Evolutionary conservation across 345 rosid species (phyloP).

Genomic region (Citrus sp.): DNA sequence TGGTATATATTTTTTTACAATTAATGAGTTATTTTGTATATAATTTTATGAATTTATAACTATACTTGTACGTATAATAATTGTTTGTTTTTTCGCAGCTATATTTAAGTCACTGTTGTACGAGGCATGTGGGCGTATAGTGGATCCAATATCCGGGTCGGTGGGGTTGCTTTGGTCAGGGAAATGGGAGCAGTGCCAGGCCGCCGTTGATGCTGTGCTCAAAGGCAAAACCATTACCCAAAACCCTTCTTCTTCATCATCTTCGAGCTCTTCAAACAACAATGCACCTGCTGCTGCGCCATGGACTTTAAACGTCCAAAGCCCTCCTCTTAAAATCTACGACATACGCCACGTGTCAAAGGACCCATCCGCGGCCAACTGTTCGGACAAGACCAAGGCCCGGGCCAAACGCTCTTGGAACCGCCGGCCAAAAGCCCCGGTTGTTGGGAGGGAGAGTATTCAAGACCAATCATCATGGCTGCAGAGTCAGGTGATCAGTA

Average conservation of each 20-base stretch:
- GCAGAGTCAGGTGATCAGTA: slow-evolving; percentile 1
- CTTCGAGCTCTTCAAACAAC: not conserved
- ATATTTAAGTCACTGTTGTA: slow-evolving; percentile 58
- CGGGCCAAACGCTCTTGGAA: slow-evolving; percentile 25
- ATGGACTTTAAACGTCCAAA: slow-evolving; percentile 1
- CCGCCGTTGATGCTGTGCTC: slow-evolving; percentile 62
- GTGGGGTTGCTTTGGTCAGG: slow-evolving; percentile 60
- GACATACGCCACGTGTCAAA: slow-evolving; percentile 68
- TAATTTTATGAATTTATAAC: not conserved
- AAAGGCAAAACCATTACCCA: slow-evolving; percentile 36
- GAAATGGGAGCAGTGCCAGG: slow-evolving; percentile 63
- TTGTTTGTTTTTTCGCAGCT: slow-evolving; percentile 22
- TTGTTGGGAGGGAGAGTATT: not conserved
- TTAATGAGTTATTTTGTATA: too few species aligned
- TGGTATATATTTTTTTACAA: slow-evolving; percentile 18
- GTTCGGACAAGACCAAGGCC: slow-evolving; percentile 19
- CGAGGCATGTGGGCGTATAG: slow-evolving; percentile 66
- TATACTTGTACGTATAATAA: too few species aligned
- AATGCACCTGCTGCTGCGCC: not conserved
- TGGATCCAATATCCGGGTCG: slow-evolving; percentile 59
- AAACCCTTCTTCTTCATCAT: slow-evolving; percentile 16
- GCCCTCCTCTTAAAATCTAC: slow-evolving; percentile 36
- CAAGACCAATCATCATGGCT: not conserved
- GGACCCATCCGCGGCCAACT: slow-evolving; percentile 17
- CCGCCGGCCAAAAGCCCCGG: not conserved